Base-by-base conservation (phyloP, 2,329 filamentous ascomycete genomes). In the Alternaria solani region DNA sequence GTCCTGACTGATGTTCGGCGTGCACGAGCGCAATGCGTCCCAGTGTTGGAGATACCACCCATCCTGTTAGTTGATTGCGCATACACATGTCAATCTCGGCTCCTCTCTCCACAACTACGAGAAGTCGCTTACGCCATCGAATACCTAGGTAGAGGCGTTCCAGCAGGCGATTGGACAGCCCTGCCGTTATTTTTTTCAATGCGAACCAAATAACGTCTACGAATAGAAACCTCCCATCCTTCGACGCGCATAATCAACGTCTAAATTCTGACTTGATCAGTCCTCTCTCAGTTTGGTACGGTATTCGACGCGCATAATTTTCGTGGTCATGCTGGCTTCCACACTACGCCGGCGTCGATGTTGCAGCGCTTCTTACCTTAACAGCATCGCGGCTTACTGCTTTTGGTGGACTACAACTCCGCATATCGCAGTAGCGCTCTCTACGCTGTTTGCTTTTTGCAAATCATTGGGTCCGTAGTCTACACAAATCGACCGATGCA, bases 351-450 rank as follows among this genome's bases (percentile, higher is more conserved):
- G n/a, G 42, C 20, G n/a, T 30, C 9, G 32, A 23, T 43, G 9
- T 57, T 30, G 42, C 49, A 47, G 28, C 39, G 34, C 49, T 23
- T 46, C 11, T 34, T 28, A 46, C 34, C 20, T 54, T 41, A n/a
- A 28, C 30, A 39, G 41, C 51, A 44, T n/a, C 26, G 12, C 34
- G 20, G 39, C 18, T 47, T 58, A 41, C 57, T 30, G 23, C 51
- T 51, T 59, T 46, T 42, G 46, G 57, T 59, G 52, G 52, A 59
- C 57, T 59, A 59, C 44, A 39, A 51, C 36, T 39, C 41, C 38
- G 47, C 57, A 55, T 43, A 26, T n/a, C 39, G 18, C 30, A 49
- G 46, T 26, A 38, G 38, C 48, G 52, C 51, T 34, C 39, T 43
- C 30, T 32, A 53, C 16, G 28, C 42, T n/a, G 7, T 42, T 54